A percentile compares a stretch with the other conserved stretches of the same genome.
phyloP scores from a whole-genome alignment of 257 asterid genomes.

The Penstemon barbatus region DNA sequence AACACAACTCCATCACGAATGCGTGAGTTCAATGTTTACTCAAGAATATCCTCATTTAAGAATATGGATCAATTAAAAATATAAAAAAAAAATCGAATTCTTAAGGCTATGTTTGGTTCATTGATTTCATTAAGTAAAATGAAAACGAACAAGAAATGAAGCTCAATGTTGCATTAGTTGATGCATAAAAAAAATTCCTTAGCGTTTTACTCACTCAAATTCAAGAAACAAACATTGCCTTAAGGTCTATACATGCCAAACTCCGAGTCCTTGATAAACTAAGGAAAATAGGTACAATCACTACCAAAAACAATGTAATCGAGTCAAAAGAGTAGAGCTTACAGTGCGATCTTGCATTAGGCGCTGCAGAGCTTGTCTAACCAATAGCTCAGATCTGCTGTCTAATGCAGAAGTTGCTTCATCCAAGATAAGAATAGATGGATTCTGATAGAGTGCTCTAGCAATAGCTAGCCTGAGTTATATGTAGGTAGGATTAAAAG shows the following conservation, averaged over 20 bases:
- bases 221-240: too few relatives aligned
- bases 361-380: slow-evolving; percentile 82
- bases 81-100: background rate
- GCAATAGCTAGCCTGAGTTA: slow-evolving; percentile 83
- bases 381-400: slow-evolving; percentile 78
- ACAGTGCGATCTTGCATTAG: slow-evolving; percentile 86
- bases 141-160: background rate
- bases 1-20: background rate
- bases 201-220: too few relatives aligned
- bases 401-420: slow-evolving; percentile 98
- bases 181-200: background rate
- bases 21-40: background rate
- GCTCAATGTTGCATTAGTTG: background rate
- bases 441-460: slow-evolving; percentile 85
- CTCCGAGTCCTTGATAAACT: background rate
- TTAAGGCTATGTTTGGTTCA: background rate
- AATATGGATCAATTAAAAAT: background rate
- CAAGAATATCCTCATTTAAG: background rate
- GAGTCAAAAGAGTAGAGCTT: slow-evolving; percentile 26
- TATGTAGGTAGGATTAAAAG: background rate
- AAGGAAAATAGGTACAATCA: background rate
- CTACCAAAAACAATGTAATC: background rate
- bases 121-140: too few relatives aligned
- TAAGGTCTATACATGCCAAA: too few relatives aligned
- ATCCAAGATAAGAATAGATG: slow-evolving; percentile 85